Percentiles rank a stretch among this genome's conserved stretches.
Conservation (phyloP, 192 early-diverging fungal genomes). For the Diversispora eburnea region DNA sequence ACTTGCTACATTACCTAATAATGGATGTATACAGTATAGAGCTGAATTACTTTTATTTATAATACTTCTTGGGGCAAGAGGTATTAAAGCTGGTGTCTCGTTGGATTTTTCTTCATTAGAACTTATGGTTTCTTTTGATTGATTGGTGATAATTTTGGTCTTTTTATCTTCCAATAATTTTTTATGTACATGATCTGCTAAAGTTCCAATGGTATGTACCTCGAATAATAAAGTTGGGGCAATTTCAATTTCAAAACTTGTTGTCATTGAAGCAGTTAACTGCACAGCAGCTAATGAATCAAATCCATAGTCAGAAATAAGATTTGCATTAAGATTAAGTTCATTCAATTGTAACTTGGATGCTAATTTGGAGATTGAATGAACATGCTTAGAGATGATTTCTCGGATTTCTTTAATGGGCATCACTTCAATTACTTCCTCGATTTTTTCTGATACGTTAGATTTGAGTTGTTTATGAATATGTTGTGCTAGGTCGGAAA, state of each 20-base stretch:
- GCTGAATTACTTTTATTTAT: conserved; percentile 19
- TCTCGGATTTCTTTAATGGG: neutral
- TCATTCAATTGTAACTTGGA: neutral
- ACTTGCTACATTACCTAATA: conserved; percentile 23
- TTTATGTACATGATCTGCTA: neutral
- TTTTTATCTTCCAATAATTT: neutral
- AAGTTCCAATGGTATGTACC: neutral
- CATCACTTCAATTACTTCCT: neutral
- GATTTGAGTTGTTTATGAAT: neutral
- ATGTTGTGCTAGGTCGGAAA: neutral
- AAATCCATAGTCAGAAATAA: conserved; percentile 23
- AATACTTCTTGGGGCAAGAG: neutral
- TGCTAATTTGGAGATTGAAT: neutral
- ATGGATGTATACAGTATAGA: conserved; percentile 24
- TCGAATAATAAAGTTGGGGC: conserved; percentile 17
- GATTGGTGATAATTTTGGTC: neutral
- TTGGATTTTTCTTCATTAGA: neutral
- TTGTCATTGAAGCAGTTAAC: conserved; percentile 19
- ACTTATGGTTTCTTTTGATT: neutral
- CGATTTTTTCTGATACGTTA: neutral
- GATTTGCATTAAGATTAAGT: conserved; percentile 5
- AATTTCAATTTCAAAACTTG: conserved; percentile 9
- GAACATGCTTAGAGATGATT: neutral
- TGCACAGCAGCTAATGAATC: conserved; percentile 24
- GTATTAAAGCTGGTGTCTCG: conserved; percentile 1